A percentile compares a stretch with the other conserved stretches of the same genome.
phyloP scores from a whole-genome alignment of 345 rosid genomes.

The Boechera divaricarpa region DNA sequence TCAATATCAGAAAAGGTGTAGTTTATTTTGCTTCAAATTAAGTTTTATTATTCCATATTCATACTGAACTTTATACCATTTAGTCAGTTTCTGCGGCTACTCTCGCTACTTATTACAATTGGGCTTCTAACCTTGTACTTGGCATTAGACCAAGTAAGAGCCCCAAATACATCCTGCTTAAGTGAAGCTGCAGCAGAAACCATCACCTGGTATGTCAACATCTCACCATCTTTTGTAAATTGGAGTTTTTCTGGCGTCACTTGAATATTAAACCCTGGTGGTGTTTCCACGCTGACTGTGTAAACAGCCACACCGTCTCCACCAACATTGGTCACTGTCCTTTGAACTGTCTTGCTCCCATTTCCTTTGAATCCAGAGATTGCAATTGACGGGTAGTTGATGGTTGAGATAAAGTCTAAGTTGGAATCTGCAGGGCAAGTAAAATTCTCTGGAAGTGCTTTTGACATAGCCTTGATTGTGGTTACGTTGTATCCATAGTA shows the following conservation, averaged over 20 bases:
- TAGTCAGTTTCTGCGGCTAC: slow-evolving; percentile 35
- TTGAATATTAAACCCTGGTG: slow-evolving; percentile 46
- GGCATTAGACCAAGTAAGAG: slow-evolving; percentile 65
- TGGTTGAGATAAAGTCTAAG: slow-evolving; percentile 55
- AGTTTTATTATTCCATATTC: slow-evolving; percentile 35
- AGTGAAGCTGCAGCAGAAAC: slow-evolving; percentile 45
- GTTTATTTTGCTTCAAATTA: not conserved
- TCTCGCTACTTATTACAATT: slow-evolving; percentile 54
- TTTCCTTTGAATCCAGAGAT: slow-evolving; percentile 52
- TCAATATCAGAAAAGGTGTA: not conserved
- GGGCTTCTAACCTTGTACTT: slow-evolving; percentile 63
- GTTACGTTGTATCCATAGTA: slow-evolving; percentile 56
- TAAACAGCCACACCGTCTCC: slow-evolving; percentile 59
- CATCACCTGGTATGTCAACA: slow-evolving; percentile 52
- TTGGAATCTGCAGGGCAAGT: slow-evolving; percentile 61
- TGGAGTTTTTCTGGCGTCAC: slow-evolving; percentile 57
- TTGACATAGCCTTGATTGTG: slow-evolving; percentile 53
- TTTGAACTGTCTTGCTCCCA: slow-evolving; percentile 48
- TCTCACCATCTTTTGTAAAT: slow-evolving; percentile 55
- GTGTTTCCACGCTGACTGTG: slow-evolving; percentile 43
- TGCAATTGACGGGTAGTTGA: slow-evolving; percentile 83
- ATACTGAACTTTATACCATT: slow-evolving; percentile 9
- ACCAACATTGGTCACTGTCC: slow-evolving; percentile 71
- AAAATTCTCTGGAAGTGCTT: slow-evolving; percentile 51
- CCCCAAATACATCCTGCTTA: slow-evolving; percentile 61